phyloP scores from a whole-genome alignment of 768 basidiomycete species.

The Lactarius hatsudake region DNA sequence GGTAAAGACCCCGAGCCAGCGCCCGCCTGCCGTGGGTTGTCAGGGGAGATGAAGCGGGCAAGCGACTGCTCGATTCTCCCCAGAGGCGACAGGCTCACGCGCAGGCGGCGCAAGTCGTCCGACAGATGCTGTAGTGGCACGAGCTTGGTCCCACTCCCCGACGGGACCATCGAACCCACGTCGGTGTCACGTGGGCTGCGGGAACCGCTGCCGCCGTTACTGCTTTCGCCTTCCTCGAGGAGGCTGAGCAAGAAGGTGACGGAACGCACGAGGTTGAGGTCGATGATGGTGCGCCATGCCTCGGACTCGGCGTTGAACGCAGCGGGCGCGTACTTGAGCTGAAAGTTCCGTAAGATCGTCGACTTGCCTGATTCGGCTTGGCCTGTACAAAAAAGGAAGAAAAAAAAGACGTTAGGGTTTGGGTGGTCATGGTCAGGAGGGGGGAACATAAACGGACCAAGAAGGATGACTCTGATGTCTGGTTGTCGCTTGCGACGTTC shows the following conservation, averaged over 20 bases:
- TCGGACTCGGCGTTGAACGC: conserved; percentile 56
- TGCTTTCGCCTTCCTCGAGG: conserved; percentile 31
- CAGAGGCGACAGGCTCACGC: conserved; percentile 52
- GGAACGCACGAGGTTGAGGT: conserved; percentile 63
- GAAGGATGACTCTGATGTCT: conserved; percentile 51
- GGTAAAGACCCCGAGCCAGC: conserved; percentile 22
- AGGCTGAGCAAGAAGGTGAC: conserved; percentile 44
- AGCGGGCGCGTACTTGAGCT: conserved; percentile 57
- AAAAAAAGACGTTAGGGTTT: not conserved
- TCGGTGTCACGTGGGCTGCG: conserved; percentile 41
- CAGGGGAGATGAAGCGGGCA: conserved; percentile 41
- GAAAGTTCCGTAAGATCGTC: conserved; percentile 64
- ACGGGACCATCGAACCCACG: conserved; percentile 5
- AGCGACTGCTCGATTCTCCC: conserved; percentile 54
- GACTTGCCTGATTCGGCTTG: conserved; percentile 71
- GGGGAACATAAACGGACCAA: conserved; percentile 42
- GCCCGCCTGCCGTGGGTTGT: conserved; percentile 26
- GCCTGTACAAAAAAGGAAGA: conserved; percentile 36
- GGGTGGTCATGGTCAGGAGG: not conserved
- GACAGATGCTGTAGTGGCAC: conserved; percentile 24
- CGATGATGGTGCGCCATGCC: conserved; percentile 63
- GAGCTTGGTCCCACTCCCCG: conserved; percentile 15
- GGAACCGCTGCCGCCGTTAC: conserved; percentile 25
- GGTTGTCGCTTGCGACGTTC: conserved; percentile 39
- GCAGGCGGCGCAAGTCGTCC: conserved; percentile 43